Base-by-base conservation (phyloP, 768 basidiomycete species). In the Tulasnella sp. region DNA sequence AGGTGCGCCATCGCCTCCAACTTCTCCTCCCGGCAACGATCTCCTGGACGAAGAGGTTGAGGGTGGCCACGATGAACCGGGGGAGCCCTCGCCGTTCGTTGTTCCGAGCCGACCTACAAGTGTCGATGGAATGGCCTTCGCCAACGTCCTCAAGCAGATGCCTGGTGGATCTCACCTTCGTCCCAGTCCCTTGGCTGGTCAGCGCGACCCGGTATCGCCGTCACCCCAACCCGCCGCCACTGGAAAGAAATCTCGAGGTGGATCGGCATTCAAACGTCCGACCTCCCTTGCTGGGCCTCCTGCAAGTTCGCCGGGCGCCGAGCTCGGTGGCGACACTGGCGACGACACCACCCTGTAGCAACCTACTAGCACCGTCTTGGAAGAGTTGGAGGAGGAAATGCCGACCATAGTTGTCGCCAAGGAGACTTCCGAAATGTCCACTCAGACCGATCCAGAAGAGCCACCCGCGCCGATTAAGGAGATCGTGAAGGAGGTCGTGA, bases 91-190 rank as follows among this genome's bases (percentile, higher is more conserved):
- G 34, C 82, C 81, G 11, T 73, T 80, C 48, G 34, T 77, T 75
- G 79, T 46, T 24, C 58, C 24, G 58, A 81, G 81, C 46, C 79
- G 81, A 18, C 88, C 92, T 48, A 90, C 90, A 8, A 94, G 92
- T 83, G 89, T 94, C 4, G 94, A 96, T 79, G 94, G 94, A 69
- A 94, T 96, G 93, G 95, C 87, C 0, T 96, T 94, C 83, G 94
- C 94, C 77, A 94, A 93, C 81, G 89, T 95, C 18, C 90, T 96
- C 72, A 90, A 58, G 34, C 24, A 41, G 34, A 54, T 73, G 31
- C 34, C 46, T 48, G 76, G 54, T n/a, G 44, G 44, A 22, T 77
- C 46, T 46, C 76, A 44, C 4, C 46, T 24, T 77, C 34, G 50
- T 20, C 46, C 76, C 12, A 50, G 76, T 58, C 76, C 76, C 4